Base-by-base conservation (phyloP, 2,329 filamentous ascomycete species). In the Sporothrix schenckii region DNA sequence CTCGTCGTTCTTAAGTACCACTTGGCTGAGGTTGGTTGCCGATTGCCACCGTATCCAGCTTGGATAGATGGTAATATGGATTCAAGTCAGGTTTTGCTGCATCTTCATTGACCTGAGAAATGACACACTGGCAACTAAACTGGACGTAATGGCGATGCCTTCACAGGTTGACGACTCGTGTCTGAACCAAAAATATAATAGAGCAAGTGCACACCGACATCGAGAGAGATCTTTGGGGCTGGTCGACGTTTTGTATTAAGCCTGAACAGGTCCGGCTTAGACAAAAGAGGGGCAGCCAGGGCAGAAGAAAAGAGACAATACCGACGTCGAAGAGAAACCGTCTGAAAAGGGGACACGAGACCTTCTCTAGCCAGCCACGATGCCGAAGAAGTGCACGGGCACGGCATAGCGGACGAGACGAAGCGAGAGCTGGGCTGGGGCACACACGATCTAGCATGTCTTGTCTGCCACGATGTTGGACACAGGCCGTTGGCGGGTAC, bases 381-480 rank as follows among this genome's bases (percentile, higher is more conserved):
- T 24, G 24, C 61, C 61, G 24, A 44, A 34, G 47, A 50, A 30
- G 47, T 24, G 47, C 44, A 65, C 44, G 61, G 49, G 30, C 27
- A 66, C 63, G 52, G 27, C 58, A 63, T 7, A 63, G 21, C 3
- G 50, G 61, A 34, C 61, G 41, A 50, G 24, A 44, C 24, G 21
- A 65, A 50, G 61, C 47, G 61, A 65, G 61, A 44, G 61, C 44
- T 65, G 44, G 27, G 44, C 34, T 34, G 24, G 44, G 16, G 44
- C 6, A 30, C 14, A 41, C 11, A 21, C 19, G 9, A 60, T 30
- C 24, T n/a, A 19, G 21, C 21, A 16, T 11, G 13, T 27, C 10
- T 16, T 50, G 16, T 63, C 6, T 44, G 39, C 34, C 56, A 61
- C 56, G 56, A 61, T 61, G 39, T 34, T n/a, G 34, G 60, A 21